Evolutionary conservation across 352 stramenopile species (phyloP).

Genomic region (Phytophthora hibernalis): DNA sequence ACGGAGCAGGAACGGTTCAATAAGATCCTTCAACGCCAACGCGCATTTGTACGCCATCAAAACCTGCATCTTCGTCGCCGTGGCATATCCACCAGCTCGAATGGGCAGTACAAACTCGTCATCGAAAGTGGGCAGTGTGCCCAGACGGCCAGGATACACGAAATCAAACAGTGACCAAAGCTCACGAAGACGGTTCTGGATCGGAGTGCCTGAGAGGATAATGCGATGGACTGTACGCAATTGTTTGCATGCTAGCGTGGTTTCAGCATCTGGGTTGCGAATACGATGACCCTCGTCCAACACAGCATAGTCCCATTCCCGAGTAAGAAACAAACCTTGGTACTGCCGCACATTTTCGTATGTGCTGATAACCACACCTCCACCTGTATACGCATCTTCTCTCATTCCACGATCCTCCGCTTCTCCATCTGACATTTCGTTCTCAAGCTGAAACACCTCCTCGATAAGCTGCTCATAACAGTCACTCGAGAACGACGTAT

Average conservation of each 20-base stretch:
- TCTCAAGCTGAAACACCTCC: slow-evolving; percentile 53
- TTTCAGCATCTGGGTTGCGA: slow-evolving; percentile 97
- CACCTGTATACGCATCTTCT: slow-evolving; percentile 32
- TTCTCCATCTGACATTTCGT: slow-evolving; percentile 34
- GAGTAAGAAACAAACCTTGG: slow-evolving; percentile 88
- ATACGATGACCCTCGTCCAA: slow-evolving; percentile 99
- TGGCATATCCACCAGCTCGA: slow-evolving; percentile 92
- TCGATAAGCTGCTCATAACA: slow-evolving; percentile 70
- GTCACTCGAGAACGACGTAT: slow-evolving; percentile 37
- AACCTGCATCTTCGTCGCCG: slow-evolving; percentile 94
- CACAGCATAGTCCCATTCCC: slow-evolving; percentile 97
- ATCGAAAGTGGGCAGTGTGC: slow-evolving; percentile 98
- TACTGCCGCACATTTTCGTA: slow-evolving; percentile 97
- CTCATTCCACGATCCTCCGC: slow-evolving; percentile 8
- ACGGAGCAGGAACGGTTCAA: slow-evolving; percentile 97
- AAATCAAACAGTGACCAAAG: slow-evolving; percentile 99
- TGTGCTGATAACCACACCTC: slow-evolving; percentile 95
- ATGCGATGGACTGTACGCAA: slow-evolving; percentile 92
- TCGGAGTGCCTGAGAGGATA: slow-evolving; percentile 92
- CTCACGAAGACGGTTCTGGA: slow-evolving; percentile 96
- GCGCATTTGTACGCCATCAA: slow-evolving; percentile 97
- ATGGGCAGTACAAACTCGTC: slow-evolving; percentile 98
- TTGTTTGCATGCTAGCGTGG: slow-evolving; percentile 95
- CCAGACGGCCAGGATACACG: slow-evolving; percentile 97
- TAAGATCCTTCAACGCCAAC: slow-evolving; percentile 96